Conservation (phyloP, 2,329 filamentous ascomycete genomes). For the Lasiodiplodia hormozganensis region DNA sequence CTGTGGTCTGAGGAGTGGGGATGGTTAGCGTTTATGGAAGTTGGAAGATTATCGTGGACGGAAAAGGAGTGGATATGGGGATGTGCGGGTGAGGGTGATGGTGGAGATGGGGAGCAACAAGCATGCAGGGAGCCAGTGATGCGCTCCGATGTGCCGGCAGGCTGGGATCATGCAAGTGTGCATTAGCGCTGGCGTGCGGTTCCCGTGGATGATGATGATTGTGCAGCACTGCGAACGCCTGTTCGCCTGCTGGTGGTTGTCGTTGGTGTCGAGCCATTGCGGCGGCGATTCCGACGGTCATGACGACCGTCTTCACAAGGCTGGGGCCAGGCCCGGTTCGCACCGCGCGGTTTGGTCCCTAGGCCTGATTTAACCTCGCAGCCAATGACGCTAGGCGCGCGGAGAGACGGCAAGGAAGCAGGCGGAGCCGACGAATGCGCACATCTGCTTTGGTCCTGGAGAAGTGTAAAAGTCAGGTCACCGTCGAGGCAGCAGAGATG, state of each 20-base stretch:
- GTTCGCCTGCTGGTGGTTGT: neutral
- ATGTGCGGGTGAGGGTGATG: neutral
- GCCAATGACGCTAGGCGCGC: constrained; percentile 1
- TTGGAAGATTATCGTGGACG: neutral
- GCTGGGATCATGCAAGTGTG: constrained; percentile 13
- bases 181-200: constrained; percentile 11
- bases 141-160: constrained; percentile 9
- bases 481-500: neutral
- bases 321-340: neutral
- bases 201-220: neutral
- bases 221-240: constrained; percentile 10
- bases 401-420: neutral
- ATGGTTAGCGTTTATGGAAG: neutral
- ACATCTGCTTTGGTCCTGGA: neutral
- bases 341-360: neutral
- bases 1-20: neutral
- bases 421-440: neutral
- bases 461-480: constrained; percentile 12
- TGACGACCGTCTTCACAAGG: neutral
- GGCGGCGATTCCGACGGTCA: neutral
- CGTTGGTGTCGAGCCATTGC: neutral
- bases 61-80: neutral
- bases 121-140: constrained; percentile 6
- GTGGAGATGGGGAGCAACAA: neutral
- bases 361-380: neutral